Conservation (phyloP, 2,329 filamentous ascomycete genomes). For the Penicillium sp. region DNA sequence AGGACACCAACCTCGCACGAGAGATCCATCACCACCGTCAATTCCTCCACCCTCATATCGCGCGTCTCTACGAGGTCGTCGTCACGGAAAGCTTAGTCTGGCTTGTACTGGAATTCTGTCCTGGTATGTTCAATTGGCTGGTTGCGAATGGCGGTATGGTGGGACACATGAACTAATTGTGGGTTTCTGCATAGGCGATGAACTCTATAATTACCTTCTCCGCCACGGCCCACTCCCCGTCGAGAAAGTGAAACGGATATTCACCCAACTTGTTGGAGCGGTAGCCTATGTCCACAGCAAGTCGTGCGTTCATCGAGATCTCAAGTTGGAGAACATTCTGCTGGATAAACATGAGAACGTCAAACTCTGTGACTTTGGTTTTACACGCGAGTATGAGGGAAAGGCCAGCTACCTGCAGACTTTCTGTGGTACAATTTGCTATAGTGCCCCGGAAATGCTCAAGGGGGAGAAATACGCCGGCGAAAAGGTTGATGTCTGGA, state of each 20-base stretch:
- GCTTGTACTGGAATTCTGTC: slow-evolving; percentile 96
- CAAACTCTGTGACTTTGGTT: slow-evolving; percentile 97
- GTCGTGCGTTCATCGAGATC: slow-evolving; percentile 92
- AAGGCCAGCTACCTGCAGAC: slow-evolving; percentile 94
- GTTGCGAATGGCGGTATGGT: background rate
- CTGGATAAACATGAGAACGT: slow-evolving; percentile 97
- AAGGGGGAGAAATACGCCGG: slow-evolving; percentile 98
- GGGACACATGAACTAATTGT: background rate
- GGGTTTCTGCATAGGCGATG: slow-evolving; percentile 68
- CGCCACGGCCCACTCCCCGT: slow-evolving; percentile 81
- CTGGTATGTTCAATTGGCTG: slow-evolving; percentile 60
- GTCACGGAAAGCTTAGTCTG: slow-evolving; percentile 94
- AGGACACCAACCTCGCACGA: slow-evolving; percentile 91
- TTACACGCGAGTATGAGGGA: slow-evolving; percentile 95
- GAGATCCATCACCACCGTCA: slow-evolving; percentile 99
- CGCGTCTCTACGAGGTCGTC: slow-evolving; percentile 94
- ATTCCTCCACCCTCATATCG: slow-evolving; percentile 96
- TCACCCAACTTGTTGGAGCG: slow-evolving; percentile 91
- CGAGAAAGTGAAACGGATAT: slow-evolving; percentile 91
- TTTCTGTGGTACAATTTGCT: slow-evolving; percentile 96
- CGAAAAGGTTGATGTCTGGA: slow-evolving; percentile 99
- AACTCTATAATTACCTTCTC: slow-evolving; percentile 94
- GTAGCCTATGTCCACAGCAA: slow-evolving; percentile 95
- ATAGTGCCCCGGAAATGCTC: slow-evolving; percentile 97
- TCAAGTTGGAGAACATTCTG: slow-evolving; percentile 95